These are phyloP conservation scores for Tetragonia tetragonoides DNA, from an alignment of 148 eudicot genomes.

Conservation along the genomic window DNA sequence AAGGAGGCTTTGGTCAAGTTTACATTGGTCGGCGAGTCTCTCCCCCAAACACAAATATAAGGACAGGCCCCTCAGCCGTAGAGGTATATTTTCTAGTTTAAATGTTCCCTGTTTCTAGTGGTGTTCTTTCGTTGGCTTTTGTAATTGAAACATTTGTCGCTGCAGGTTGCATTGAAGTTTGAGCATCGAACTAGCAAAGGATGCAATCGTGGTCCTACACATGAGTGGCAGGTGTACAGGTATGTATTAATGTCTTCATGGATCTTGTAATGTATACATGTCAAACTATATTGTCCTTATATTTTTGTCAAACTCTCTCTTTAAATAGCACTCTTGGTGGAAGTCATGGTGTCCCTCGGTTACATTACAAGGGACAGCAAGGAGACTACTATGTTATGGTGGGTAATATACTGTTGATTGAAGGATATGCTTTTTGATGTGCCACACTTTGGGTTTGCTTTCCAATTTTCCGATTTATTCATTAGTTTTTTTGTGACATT, in stretches of 20 bases:
- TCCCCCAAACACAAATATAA: slow-evolving; percentile 34
- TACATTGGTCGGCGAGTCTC: slow-evolving; percentile 63
- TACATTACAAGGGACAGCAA: slow-evolving; percentile 70
- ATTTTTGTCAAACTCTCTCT: slow-evolving; percentile 3
- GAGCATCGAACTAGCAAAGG: slow-evolving; percentile 85
- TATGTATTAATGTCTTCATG: slow-evolving; percentile 28
- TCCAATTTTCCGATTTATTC: neutral
- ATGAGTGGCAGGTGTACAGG: slow-evolving; percentile 89
- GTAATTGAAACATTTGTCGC: neutral
- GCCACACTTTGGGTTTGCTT: neutral
- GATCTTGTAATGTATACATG: neutral
- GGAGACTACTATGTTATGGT: slow-evolving; percentile 80
- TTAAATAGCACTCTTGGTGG: slow-evolving; percentile 60
- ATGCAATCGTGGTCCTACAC: slow-evolving; percentile 71
- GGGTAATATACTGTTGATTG: slow-evolving; percentile 10
- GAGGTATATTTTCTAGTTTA: slow-evolving; percentile 36
- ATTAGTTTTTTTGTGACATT: slow-evolving; percentile 7
- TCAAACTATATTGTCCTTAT: neutral
- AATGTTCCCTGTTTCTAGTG: neutral
- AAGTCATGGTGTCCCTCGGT: slow-evolving; percentile 75
- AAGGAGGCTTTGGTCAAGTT: slow-evolving; percentile 90
- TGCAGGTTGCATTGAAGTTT: slow-evolving; percentile 73
- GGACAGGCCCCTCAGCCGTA: slow-evolving; percentile 49
- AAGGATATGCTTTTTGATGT: neutral
- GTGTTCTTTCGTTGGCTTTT: neutral